These are phyloP conservation scores for Reutealis trisperma DNA, from an alignment of 345 rosid genomes.

Conservation along the genomic window DNA sequence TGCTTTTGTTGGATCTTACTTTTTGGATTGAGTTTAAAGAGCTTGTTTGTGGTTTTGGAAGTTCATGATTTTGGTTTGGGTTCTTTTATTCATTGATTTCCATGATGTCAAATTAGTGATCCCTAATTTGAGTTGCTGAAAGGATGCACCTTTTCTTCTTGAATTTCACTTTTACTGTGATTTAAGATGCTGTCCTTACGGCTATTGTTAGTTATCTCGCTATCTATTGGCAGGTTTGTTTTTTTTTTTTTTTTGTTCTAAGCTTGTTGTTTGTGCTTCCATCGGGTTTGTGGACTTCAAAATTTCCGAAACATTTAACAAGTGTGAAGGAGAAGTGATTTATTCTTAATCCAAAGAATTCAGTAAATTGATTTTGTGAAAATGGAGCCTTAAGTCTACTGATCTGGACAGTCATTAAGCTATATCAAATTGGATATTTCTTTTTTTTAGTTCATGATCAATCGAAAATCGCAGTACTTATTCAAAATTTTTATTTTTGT, in stretches of 20 bases:
- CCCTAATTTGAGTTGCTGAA: slow-evolving; percentile 7
- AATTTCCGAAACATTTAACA: not conserved
- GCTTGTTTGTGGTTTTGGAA: not conserved
- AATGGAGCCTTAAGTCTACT: not conserved
- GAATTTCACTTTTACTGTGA: slow-evolving; percentile 5
- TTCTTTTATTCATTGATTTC: not conserved
- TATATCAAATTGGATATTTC: not conserved
- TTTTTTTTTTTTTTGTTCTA: not conserved
- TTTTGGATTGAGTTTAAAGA: not conserved
- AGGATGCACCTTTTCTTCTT: slow-evolving; percentile 6
- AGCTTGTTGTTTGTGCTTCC: not conserved
- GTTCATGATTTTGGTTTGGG: not conserved
- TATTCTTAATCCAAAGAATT: too few species aligned
- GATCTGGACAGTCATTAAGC: not conserved
- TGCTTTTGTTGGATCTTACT: slow-evolving; percentile 24
- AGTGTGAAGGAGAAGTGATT: not conserved
- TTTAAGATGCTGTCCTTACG: not conserved
- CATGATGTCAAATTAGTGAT: not conserved
- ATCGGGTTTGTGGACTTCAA: not conserved
- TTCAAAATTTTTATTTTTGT: not conserved
- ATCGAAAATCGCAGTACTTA: not conserved
- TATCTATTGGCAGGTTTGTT: not conserved
- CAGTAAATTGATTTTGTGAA: not conserved
- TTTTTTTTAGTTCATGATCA: not conserved
- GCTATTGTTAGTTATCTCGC: not conserved